Evolutionary conservation across 257 asterid species (phyloP), one percentile per base, ranked within the genome.

Genomic region (Ajuga chamaepitys): DNA sequence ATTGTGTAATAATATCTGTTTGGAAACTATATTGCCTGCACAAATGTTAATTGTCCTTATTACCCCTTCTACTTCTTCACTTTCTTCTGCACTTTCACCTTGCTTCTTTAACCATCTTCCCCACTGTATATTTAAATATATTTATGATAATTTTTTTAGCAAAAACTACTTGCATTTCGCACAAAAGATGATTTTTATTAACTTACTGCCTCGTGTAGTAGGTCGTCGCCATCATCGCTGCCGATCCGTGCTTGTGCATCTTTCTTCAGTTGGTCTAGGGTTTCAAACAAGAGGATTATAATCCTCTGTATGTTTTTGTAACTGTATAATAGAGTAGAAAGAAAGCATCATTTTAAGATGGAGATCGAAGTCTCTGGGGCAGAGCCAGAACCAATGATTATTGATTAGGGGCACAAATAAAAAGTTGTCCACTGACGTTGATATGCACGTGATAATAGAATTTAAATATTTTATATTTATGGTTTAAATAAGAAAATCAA

Each of bases 31-130:
- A 56, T 58, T 58, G 3, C 87, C 77, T 0, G 57, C 66, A 41
- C 85, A 82, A 22, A 68, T 70, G 48, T 79, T 77, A 61, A 74
- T 16, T 24, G 66, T 79, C 62, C 60, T 61, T 35, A 72, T 72
- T 1, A 76, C 12, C 10, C 76, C 62, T 68, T 76, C 83, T 11
- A 75, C 75, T 25, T 76, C 73, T 21, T 51, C 66, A 6, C 32
- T 37, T 17, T 32, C 54, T 1, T 55, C 66, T 4, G 3, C 25
- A 34, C 54, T 69, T 40, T 66, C 34, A 3, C 63, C 64, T 18
- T 56, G 48, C 64, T 65, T 79, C 67, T 22, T 37, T 58, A 77
- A 16, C 85, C 85, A 80, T 28, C 18, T 66, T 5, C 62, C 63
- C 85, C 82, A 80, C 85, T 80, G 44, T 25, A 9, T 21, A 17